These are phyloP conservation scores for Saturnispora quitensis DNA, from an alignment of 805 yeast species.

Conservation along the genomic window DNA sequence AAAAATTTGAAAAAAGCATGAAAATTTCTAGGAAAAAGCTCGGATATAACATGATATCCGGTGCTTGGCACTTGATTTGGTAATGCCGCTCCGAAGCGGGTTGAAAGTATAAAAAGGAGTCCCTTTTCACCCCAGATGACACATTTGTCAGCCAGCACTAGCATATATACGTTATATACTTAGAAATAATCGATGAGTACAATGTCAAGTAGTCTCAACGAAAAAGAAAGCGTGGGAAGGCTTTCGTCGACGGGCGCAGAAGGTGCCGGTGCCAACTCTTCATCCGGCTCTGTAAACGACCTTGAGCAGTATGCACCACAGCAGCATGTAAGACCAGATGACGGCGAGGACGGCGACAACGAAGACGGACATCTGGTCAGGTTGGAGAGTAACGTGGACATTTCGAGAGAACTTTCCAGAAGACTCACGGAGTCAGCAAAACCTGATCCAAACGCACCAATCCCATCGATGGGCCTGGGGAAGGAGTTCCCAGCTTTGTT, in stretches of 20 bases:
- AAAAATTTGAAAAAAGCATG: no score
- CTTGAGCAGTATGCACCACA: background rate
- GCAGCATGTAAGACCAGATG: background rate
- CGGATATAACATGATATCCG: background rate
- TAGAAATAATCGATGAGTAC: background rate
- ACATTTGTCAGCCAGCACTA: background rate
- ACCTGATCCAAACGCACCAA: constrained; percentile 28
- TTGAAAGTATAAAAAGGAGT: background rate
- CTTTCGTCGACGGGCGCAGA: background rate
- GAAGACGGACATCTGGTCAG: constrained; percentile 9
- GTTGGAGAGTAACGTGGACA: constrained; percentile 15
- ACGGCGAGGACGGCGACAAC: background rate
- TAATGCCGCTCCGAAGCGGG: background rate
- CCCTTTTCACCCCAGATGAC: background rate
- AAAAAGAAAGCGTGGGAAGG: background rate
- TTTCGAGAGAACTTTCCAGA: constrained; percentile 28
- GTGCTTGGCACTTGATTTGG: background rate
- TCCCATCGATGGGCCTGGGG: constrained; percentile 60
- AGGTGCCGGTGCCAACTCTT: background rate
- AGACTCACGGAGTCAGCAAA: constrained; percentile 33
- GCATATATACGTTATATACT: background rate
- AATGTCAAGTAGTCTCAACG: background rate
- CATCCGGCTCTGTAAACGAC: background rate
- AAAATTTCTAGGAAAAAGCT: background rate
- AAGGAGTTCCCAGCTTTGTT: constrained; percentile 54